Evolutionary conservation across 2,329 filamentous ascomycete species (phyloP).

Genomic region (Fusarium tuaranense): DNA sequence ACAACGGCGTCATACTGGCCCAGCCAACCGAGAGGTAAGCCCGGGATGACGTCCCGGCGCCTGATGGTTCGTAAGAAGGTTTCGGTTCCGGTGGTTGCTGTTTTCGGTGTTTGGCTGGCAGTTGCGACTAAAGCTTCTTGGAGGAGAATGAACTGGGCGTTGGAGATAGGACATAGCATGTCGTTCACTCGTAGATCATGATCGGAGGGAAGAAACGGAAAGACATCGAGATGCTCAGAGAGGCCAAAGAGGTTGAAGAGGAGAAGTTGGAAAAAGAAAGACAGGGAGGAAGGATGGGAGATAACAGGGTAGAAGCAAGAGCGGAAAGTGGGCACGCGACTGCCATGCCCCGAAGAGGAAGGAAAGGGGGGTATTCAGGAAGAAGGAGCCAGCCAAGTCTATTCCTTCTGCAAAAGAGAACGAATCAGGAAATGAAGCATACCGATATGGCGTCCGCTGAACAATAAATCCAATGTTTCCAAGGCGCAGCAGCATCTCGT

Average conservation of each 20-base stretch:
- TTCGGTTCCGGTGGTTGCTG: neutral
- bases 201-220: neutral
- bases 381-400: conserved; percentile 5
- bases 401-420: neutral
- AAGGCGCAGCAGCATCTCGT: conserved; percentile 6
- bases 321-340: conserved; percentile 25
- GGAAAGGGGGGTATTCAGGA: neutral
- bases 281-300: neutral
- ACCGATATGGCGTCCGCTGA: conserved; percentile 6
- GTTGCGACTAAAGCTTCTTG: neutral
- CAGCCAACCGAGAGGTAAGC: conserved; percentile 32
- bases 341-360: neutral
- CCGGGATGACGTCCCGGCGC: conserved; percentile 9
- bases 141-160: neutral
- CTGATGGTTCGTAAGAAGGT: neutral
- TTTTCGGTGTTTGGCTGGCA: neutral
- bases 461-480: conserved; percentile 1
- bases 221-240: neutral
- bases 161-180: neutral
- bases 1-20: conserved; percentile 36
- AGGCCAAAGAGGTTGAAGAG: neutral
- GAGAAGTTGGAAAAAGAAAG: neutral
- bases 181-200: neutral
- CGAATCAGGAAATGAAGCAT: neutral
- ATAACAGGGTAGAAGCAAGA: neutral